These are phyloP conservation scores for Rhytidhysteron rufulum DNA, from an alignment of 2,329 filamentous ascomycete genomes.

Conservation along the genomic window DNA sequence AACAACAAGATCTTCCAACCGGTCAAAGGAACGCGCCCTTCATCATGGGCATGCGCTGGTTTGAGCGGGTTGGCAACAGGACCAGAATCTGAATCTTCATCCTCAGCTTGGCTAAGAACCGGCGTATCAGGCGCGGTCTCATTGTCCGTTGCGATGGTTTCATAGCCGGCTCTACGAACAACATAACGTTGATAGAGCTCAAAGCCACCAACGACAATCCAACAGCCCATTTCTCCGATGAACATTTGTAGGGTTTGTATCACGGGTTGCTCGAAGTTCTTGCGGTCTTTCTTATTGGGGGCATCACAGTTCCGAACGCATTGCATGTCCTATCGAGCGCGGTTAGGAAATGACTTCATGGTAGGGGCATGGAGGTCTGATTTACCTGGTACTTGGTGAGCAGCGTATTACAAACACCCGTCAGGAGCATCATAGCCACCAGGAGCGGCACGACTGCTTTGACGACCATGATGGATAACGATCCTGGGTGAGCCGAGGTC, in stretches of 20 bases:
- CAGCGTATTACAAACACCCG: constrained; percentile 93
- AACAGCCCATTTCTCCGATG: constrained; percentile 91
- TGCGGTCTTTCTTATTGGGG: constrained; percentile 60
- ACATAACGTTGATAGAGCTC: constrained; percentile 60
- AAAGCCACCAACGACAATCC: constrained; percentile 77
- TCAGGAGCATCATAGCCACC: constrained; percentile 94
- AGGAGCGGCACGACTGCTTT: constrained; percentile 74
- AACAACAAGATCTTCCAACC: constrained; percentile 72
- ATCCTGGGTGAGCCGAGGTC: too few species aligned
- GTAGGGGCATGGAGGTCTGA: background rate
- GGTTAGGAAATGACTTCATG: constrained; percentile 12
- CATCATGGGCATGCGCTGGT: constrained; percentile 45
- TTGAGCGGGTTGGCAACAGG: constrained; percentile 52
- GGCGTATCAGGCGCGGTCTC: constrained; percentile 24
- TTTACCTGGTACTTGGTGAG: constrained; percentile 91
- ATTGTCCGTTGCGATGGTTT: constrained; percentile 52
- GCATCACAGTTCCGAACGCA: constrained; percentile 86
- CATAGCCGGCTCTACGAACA: constrained; percentile 56
- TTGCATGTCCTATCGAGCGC: constrained; percentile 73
- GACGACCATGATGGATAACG: constrained; percentile 57
- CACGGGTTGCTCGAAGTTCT: constrained; percentile 88
- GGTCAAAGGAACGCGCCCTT: constrained; percentile 57
- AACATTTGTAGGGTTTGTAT: constrained; percentile 98
- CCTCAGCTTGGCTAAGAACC: constrained; percentile 40
- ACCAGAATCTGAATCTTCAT: constrained; percentile 42